Conservation (phyloP, 2,329 filamentous ascomycete genomes). For the Zymoseptoria crescenta region DNA sequence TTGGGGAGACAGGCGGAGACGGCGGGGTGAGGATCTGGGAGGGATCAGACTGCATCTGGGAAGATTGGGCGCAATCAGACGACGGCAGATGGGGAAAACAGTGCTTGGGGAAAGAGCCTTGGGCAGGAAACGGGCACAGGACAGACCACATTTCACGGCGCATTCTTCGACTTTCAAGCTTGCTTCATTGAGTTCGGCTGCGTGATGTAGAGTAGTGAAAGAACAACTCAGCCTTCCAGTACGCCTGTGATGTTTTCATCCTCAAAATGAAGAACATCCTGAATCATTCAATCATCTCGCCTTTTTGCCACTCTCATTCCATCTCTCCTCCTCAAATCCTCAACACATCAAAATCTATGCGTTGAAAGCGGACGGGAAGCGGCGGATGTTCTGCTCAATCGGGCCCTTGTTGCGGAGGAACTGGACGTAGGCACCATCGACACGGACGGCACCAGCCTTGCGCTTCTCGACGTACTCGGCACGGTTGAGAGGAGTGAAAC, state of each 20-base stretch:
- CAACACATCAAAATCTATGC: constrained; percentile 19
- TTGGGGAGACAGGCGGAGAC: neutral
- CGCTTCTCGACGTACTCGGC: constrained; percentile 97
- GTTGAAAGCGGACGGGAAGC: constrained; percentile 88
- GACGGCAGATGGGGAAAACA: constrained; percentile 2
- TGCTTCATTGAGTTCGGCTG: neutral
- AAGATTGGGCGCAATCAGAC: no score
- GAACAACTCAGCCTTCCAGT: neutral
- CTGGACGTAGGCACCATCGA: constrained; percentile 98
- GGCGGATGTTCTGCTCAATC: constrained; percentile 78
- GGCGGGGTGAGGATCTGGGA: neutral
- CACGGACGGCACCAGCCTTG: constrained; percentile 85
- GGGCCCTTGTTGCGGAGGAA: constrained; percentile 93
- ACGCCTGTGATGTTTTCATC: neutral
- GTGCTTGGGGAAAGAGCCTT: neutral
- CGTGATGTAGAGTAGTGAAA: neutral
- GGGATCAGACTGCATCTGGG: no score
- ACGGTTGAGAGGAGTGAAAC: constrained; percentile 95
- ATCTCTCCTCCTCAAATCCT: neutral
- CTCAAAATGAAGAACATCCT: neutral
- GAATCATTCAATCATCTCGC: neutral
- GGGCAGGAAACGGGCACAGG: neutral
- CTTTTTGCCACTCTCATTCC: neutral
- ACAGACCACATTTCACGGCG: neutral
- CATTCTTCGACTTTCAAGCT: neutral